Evolutionary conservation across 306 rosid species (phyloP), one percentile per base, ranked within the genome.

Genomic region (Cyclanthera cordifolia): DNA sequence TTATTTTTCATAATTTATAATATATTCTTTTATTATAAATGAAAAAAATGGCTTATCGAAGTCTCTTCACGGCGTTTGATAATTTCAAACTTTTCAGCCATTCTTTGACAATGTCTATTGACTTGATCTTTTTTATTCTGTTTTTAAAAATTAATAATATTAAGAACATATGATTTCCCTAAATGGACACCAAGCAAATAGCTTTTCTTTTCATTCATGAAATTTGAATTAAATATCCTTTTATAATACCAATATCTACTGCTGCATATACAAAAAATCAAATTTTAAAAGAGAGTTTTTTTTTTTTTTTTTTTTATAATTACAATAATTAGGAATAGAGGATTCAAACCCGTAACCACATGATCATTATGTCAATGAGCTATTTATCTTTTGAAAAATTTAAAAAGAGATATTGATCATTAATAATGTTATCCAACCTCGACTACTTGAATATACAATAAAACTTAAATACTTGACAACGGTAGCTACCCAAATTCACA

Each of bases 51-150:
- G 43, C 4, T 8, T n/a, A n/a, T 9, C 17, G 27, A 61, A 61
- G 28, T 39, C 69, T 20, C 5, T 63, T 63, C 32, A 63, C 32
- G 51, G 21, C 21, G 51, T 63, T 63, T 63, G 69, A 63, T 63
- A 14, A 63, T 39, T 63, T 63, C 69, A 39, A 63, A 63, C 69
- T 55, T 55, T 25, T 17, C 30, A 21, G 51, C 69, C 28, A 20
- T 39, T 39, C 32, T 63, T 63, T 63, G 69, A 39, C 48, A 14
- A 37, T 19, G 30, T 63, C 32, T 21, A 39, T 45, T 63, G 51
- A 61, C 68, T 30, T 8, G 37, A n/a, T 17, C 2, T 53, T 9
- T 53, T 9, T 23, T 9, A 53, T 55, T 3, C 41, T 32, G 41
- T 34, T 34, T 34, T 34, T 7, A 34, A 34, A 34, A 34, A 5